Evolutionary conservation across 2,329 filamentous ascomycete genomes (phyloP).

Genomic region (Penicillium sp.): DNA sequence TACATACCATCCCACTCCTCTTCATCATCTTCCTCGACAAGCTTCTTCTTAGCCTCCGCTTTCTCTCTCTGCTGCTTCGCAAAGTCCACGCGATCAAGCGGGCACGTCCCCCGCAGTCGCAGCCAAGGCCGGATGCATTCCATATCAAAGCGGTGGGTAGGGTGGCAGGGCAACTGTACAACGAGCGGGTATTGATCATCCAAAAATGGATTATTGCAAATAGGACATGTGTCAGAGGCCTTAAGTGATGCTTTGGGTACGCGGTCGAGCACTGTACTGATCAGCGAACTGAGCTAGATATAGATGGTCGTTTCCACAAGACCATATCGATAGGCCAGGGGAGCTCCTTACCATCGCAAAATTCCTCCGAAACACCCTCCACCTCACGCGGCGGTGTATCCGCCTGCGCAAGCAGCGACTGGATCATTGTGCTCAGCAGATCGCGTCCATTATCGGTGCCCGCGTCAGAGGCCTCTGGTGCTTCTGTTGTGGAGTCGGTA

Average conservation of each 20-base stretch:
- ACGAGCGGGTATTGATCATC: constrained; percentile 67
- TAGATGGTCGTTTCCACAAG: background rate
- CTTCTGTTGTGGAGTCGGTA: constrained; percentile 31
- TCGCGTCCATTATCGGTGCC: constrained; percentile 39
- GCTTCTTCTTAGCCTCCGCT: constrained; percentile 50
- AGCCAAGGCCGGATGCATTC: constrained; percentile 68
- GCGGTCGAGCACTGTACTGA: constrained; percentile 54
- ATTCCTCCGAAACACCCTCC: constrained; percentile 62
- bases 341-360: constrained; percentile 51
- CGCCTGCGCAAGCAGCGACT: constrained; percentile 55
- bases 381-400: constrained; percentile 62
- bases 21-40: constrained; percentile 45
- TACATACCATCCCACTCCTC: constrained; percentile 54
- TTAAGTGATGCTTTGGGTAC: constrained; percentile 59
- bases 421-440: constrained; percentile 58
- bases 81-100: constrained; percentile 61
- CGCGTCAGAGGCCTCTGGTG: constrained; percentile 12
- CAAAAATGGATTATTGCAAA: constrained; percentile 62
- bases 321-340: background rate
- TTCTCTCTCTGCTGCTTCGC: constrained; percentile 56
- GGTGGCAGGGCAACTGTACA: constrained; percentile 62
- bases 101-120: constrained; percentile 64
- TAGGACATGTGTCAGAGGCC: constrained; percentile 56
- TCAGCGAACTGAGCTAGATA: background rate
- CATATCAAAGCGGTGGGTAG: constrained; percentile 63